These are phyloP conservation scores for Erysimum cheiranthoides DNA, from an alignment of 345 rosid genomes.

Conservation along the genomic window DNA sequence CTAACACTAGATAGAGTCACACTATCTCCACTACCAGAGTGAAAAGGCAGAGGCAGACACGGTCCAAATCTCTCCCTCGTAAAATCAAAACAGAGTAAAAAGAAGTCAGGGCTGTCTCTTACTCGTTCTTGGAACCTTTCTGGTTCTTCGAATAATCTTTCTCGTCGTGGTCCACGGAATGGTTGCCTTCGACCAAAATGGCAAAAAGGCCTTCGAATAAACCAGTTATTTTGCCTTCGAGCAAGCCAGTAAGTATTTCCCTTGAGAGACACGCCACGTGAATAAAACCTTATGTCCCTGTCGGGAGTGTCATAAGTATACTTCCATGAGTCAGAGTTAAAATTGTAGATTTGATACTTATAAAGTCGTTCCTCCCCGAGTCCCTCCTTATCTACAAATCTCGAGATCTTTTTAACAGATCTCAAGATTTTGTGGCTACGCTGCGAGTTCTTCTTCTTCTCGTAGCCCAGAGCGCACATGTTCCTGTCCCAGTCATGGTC, in stretches of 20 bases:
- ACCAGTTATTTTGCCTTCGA: not conserved
- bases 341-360: not conserved
- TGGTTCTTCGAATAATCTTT: no score
- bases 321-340: slow-evolving; percentile 14
- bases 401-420: no score
- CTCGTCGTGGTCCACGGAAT: no score
- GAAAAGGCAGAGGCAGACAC: not conserved
- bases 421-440: slow-evolving; percentile 5
- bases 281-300: not conserved
- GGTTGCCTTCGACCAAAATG: no score
- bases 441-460: not conserved
- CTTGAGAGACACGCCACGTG: not conserved
- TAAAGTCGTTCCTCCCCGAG: no score
- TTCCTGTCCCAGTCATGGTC: no score
- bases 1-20: not conserved
- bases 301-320: not conserved
- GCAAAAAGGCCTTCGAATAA: no score
- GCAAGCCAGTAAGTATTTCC: not conserved
- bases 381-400: no score
- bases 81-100: slow-evolving; percentile 8
- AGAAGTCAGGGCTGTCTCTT: no score
- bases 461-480: not conserved
- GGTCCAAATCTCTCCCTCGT: not conserved
- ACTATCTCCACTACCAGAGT: fast-evolving
- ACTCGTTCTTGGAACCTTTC: no score